These are phyloP conservation scores for Xylaria sp. DNA, from an alignment of 2,329 filamentous ascomycete genomes.

Conservation along the genomic window DNA sequence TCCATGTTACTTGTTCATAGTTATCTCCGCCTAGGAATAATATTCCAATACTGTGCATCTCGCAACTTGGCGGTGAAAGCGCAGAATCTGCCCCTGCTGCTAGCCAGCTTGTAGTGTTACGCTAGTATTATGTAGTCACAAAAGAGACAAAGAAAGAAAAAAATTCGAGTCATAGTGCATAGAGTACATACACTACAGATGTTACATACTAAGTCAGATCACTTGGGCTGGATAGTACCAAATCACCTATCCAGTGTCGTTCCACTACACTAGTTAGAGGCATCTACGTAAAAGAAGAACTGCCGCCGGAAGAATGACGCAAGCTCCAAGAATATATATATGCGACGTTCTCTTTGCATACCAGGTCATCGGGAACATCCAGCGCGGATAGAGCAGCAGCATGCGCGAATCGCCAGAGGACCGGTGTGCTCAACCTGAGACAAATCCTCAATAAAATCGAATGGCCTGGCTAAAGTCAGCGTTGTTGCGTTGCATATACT, in stretches of 20 bases:
- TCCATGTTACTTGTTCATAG: neutral
- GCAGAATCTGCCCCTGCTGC: neutral
- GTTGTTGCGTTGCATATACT: constrained; percentile 16
- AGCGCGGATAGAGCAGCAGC: constrained; percentile 3
- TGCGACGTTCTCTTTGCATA: constrained; percentile 19
- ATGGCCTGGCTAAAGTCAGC: constrained; percentile 30
- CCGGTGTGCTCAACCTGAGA: constrained; percentile 27
- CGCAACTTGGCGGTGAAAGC: constrained; percentile 1
- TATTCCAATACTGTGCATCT: neutral
- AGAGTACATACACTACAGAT: neutral
- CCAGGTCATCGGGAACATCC: constrained; percentile 32
- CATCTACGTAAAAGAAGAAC: constrained; percentile 1
- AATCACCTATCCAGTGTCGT: neutral
- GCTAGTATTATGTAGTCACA: neutral
- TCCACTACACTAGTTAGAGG: neutral
- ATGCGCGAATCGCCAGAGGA: neutral
- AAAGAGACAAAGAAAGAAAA: neutral
- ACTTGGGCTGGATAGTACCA: constrained; percentile 4
- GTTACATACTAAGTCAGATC: neutral
- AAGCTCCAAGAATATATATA: constrained; percentile 16
- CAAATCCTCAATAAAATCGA: constrained; percentile 19
- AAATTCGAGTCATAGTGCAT: neutral
- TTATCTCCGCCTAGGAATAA: neutral
- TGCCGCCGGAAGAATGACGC: constrained; percentile 28
- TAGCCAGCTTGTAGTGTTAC: neutral